These are phyloP conservation scores for Penicillium egyptiacum DNA, from an alignment of 495 filamentous ascomycete genomes.

Conservation along the genomic window DNA sequence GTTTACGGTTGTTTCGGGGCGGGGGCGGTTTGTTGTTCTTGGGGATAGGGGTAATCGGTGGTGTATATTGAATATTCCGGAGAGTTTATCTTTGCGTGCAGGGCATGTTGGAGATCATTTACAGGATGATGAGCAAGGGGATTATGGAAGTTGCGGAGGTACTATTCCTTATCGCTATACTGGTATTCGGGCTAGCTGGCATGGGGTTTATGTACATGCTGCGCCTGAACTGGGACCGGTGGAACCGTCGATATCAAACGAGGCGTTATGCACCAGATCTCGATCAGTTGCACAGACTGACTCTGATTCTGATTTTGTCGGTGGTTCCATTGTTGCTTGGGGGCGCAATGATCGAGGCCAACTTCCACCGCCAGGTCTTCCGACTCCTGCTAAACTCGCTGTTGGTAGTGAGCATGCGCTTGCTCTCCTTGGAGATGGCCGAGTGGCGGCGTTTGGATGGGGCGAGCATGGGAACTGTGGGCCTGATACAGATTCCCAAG, in stretches of 20 bases:
- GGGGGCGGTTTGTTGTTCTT: slow-evolving; percentile 59
- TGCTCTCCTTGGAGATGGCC: slow-evolving; percentile 59
- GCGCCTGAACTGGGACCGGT: neutral
- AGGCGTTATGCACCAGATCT: neutral
- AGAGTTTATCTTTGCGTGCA: slow-evolving; percentile 29
- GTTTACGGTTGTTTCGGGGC: slow-evolving; percentile 65
- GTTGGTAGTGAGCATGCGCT: slow-evolving; percentile 87
- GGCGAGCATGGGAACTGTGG: slow-evolving; percentile 98
- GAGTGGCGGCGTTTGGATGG: slow-evolving; percentile 84
- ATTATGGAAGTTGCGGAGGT: neutral
- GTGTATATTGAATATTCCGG: slow-evolving; percentile 50
- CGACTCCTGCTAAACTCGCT: slow-evolving; percentile 56
- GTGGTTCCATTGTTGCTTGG: slow-evolving; percentile 41
- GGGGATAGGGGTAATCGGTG: slow-evolving; percentile 65
- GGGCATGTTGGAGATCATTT: neutral
- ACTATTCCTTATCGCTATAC: slow-evolving; percentile 9
- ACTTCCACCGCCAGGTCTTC: slow-evolving; percentile 60
- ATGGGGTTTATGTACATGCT: slow-evolving; percentile 66
- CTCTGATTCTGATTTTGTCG: neutral
- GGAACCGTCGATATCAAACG: neutral
- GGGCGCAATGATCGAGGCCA: slow-evolving; percentile 85
- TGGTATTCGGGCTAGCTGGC: slow-evolving; percentile 72
- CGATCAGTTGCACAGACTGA: neutral
- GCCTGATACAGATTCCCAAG: slow-evolving; percentile 54
- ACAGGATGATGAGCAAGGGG: neutral